These are phyloP conservation scores for Monosporozyma siamensis DNA, from an alignment of 805 yeast genomes.

Conservation along the genomic window DNA sequence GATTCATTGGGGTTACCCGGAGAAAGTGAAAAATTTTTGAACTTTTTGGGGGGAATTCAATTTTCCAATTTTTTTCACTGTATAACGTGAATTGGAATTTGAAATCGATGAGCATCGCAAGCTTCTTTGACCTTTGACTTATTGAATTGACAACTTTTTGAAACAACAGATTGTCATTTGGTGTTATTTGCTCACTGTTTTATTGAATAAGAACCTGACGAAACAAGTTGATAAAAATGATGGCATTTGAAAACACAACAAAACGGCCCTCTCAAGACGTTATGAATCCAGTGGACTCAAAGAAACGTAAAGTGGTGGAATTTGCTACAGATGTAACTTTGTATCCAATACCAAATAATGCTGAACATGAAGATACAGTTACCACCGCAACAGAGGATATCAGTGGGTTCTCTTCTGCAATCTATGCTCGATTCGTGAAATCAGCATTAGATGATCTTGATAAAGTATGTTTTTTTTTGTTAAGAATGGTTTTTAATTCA, in stretches of 20 bases:
- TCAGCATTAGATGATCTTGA: constrained; percentile 66
- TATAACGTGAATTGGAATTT: neutral
- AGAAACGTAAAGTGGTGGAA: constrained; percentile 28
- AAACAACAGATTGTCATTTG: neutral
- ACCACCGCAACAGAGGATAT: constrained; percentile 10
- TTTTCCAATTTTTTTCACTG: neutral
- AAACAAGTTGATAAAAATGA: too few species aligned
- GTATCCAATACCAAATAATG: constrained; percentile 7
- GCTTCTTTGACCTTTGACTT: too few species aligned
- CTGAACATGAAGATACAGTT: constrained; percentile 3
- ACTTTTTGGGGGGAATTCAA: constrained; percentile 1
- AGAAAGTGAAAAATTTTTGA: constrained; percentile 5
- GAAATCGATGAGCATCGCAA: constrained; percentile 3
- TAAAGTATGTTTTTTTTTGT: constrained; percentile 34
- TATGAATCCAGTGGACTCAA: constrained; percentile 13
- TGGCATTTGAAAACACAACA: constrained; percentile 25
- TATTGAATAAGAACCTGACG: too few species aligned
- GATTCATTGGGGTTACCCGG: too few species aligned
- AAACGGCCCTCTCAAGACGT: constrained; percentile 16
- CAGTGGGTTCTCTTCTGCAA: constrained; percentile 27
- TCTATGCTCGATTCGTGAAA: constrained; percentile 41
- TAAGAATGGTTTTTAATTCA: neutral
- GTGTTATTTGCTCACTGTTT: too few species aligned
- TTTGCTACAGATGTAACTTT: constrained; percentile 22
- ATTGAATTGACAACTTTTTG: too few species aligned